Base-by-base conservation (phyloP, 2,329 filamentous ascomycete species). In the Talaromyces piceae region DNA sequence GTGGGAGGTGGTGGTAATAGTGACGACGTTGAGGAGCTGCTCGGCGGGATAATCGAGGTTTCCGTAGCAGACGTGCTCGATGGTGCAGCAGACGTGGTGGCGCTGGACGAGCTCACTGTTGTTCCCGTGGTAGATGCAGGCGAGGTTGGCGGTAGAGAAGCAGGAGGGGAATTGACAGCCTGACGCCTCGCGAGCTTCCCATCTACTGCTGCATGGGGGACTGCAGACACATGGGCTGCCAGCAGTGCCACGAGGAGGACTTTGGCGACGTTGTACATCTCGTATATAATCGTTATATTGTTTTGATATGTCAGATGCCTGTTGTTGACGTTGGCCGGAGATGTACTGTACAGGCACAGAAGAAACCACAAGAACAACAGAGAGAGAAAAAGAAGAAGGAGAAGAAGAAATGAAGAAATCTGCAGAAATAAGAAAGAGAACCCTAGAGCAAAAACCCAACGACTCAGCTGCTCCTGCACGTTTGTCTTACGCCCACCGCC, bases 181-280 rank as follows among this genome's bases (percentile, higher is more conserved):
- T 53, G 51, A 46, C 51, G 46, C 16, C 41, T 53, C 23, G 43
- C 25, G 5, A 53, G 28, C 13, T 45, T 46, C 39, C 11, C 33
- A 16, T 20, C 39, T 31, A 12, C 16, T 12, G 31, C 16, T 12
- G 31, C 51, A 26, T 25, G 33, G 33, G 33, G 33, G 5, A 37
- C 20, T 25, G 51, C 51, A 39, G 49, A 47, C 47, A 46, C 51
- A 28, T 33, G 41, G 41, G 43, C 41, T 23, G 47, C 41, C 5
- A 53, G 47, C 7, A 53, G 31, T 39, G 51, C 41, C 30, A 53
- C 25, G 41, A 49, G 11, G 41, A 53, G 27, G 43, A 53, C 12
- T 16, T 43, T 43, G 20, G 39, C 20, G 23, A 43, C 13, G 39
- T 25, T 41, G 31, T 45, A 37, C 47, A 37, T 49, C 46, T 49